These are phyloP conservation scores for Debaryomyces castellii DNA, from an alignment of 805 yeast species.

Conservation along the genomic window DNA sequence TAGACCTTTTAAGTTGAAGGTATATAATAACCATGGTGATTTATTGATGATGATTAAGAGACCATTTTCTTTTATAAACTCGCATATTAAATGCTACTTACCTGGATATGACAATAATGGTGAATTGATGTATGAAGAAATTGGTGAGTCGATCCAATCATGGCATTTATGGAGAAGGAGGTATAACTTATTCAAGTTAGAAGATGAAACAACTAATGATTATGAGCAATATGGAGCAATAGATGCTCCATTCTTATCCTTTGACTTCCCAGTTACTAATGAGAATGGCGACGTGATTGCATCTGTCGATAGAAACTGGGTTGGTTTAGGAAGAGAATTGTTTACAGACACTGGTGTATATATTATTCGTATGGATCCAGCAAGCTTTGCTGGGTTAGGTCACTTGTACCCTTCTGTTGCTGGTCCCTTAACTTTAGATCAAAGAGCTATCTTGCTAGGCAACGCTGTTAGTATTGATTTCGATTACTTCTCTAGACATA, in stretches of 20 bases:
- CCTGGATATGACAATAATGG: constrained; percentile 50
- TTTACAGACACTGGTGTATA: constrained; percentile 96
- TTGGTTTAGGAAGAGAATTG: constrained; percentile 88
- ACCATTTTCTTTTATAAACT: constrained; percentile 85
- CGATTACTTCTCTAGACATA: constrained; percentile 95
- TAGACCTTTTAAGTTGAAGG: constrained; percentile 79
- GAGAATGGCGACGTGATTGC: constrained; percentile 61
- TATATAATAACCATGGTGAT: constrained; percentile 64
- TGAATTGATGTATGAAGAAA: constrained; percentile 39
- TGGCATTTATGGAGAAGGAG: constrained; percentile 95
- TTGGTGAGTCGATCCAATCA: constrained; percentile 88
- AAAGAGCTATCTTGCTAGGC: constrained; percentile 82
- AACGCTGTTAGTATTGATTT: constrained; percentile 92
- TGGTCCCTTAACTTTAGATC: constrained; percentile 65
- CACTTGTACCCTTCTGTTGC: constrained; percentile 50
- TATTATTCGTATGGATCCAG: constrained; percentile 78
- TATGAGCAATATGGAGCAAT: constrained; percentile 82
- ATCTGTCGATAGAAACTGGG: constrained; percentile 90
- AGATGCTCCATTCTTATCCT: constrained; percentile 83
- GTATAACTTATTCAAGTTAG: constrained; percentile 71
- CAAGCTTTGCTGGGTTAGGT: constrained; percentile 59
- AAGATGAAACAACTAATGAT: constrained; percentile 38
- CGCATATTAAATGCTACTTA: constrained; percentile 72
- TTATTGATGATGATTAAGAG: constrained; percentile 66
- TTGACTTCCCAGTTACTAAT: constrained; percentile 77